Conservation (phyloP, 2,329 filamentous ascomycete species). For the Alternaria ventricosa region DNA sequence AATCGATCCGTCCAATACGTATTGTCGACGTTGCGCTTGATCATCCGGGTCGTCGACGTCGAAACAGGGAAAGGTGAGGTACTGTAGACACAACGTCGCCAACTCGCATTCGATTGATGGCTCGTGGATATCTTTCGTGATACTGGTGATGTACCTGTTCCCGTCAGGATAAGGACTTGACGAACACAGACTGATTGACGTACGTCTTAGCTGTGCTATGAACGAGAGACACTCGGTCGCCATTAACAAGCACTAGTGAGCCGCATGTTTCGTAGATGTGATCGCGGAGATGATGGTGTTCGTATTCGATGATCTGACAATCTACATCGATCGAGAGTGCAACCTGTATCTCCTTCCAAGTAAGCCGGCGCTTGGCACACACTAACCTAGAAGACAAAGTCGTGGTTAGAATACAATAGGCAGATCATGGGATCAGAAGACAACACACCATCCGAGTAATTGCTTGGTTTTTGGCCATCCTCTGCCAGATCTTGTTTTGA, state of each 20-base stretch:
- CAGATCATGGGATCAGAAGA: too few species aligned
- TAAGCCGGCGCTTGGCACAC: neutral
- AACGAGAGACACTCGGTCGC: neutral
- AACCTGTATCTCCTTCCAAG: neutral
- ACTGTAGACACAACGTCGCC: neutral
- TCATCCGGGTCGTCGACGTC: neutral
- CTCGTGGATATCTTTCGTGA: neutral
- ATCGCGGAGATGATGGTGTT: neutral
- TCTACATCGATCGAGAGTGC: neutral
- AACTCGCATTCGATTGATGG: neutral
- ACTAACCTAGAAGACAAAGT: neutral
- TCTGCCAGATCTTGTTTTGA: neutral
- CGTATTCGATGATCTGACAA: accelerated
- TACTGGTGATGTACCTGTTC: neutral
- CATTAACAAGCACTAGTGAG: neutral
- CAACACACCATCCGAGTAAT: neutral
- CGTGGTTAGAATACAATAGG: too few species aligned
- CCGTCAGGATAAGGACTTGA: neutral
- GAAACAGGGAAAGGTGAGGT: neutral
- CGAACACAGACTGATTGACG: neutral
- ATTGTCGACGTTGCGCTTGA: neutral
- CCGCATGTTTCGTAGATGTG: neutral
- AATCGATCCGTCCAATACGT: neutral
- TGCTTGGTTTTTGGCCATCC: neutral
- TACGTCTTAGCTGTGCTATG: neutral